Percentiles rank a stretch among this genome's conserved stretches.
phyloP scores from a whole-genome alignment of 1,139 yeast genomes.

The Hyphopichia khmerensis region DNA sequence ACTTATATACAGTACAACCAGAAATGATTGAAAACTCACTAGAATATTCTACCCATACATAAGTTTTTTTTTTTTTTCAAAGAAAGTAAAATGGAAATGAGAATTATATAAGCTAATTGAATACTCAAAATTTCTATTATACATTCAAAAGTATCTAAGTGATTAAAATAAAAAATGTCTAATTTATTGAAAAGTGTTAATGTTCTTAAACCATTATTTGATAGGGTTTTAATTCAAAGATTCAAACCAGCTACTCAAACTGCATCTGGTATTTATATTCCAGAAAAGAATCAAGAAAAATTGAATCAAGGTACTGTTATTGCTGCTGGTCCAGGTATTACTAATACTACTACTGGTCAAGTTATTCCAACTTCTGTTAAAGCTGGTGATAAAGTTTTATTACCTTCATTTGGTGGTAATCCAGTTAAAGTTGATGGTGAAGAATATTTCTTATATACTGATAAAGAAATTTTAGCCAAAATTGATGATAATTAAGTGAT shows the following conservation, averaged over 20 bases:
- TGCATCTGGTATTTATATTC: slow-evolving; percentile 91
- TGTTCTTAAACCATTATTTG: slow-evolving; percentile 86
- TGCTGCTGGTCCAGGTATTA: slow-evolving; percentile 84
- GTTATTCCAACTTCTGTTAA: slow-evolving; percentile 69
- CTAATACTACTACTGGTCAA: slow-evolving; percentile 61
- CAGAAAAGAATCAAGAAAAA: slow-evolving; percentile 95
- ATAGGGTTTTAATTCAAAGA: slow-evolving; percentile 94
- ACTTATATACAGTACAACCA: no score
- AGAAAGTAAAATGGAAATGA: no score
- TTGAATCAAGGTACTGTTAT: slow-evolving; percentile 78
- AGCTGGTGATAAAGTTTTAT: slow-evolving; percentile 89
- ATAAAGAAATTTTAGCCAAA: slow-evolving; percentile 92
- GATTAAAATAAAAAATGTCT: neutral
- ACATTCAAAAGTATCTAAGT: no score
- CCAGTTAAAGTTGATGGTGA: slow-evolving; percentile 83
- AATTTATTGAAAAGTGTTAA: slow-evolving; percentile 79
- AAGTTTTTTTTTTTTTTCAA: no score
- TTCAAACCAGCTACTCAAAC: slow-evolving; percentile 90
- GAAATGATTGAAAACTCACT: no score
- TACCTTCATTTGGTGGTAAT: slow-evolving; percentile 89
- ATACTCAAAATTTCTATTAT: no score
- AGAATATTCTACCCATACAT: no score
- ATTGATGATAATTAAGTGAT: slow-evolving; percentile 26
- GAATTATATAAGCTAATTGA: no score
- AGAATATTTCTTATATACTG: slow-evolving; percentile 78